Base-by-base conservation (phyloP, 2,329 filamentous ascomycete genomes). In the Diplocarpon rosae region DNA sequence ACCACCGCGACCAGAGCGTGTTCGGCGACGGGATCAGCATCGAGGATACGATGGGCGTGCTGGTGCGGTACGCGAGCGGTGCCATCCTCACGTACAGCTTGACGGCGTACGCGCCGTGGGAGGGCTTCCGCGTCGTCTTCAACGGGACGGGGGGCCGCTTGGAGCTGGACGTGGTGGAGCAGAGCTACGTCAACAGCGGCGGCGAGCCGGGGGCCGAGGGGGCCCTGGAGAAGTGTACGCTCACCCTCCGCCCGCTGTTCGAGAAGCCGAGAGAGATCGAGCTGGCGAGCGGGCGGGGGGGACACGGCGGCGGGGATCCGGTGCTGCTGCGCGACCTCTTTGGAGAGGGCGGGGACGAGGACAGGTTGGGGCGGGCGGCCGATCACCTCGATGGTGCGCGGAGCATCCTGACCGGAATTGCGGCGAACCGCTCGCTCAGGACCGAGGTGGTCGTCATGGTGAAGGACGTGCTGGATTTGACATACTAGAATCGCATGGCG, bases 1-100 rank as follows among this genome's bases (percentile, higher is more conserved):
- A 80, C 52, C 69, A 73, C 48, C 70, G 76, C 0, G 76, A 80
- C 53, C 76, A 78, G 59, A 77, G 70, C 51, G 75, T 78, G 0
- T 80, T 80, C 43, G 67, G 72, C 0, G 76, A 80, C 47, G 77
- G 76, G 1, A 78, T 80, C 44, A 78, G 67, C 51, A 80, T 80
- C 46, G 76, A 80, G 57, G 77, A 80, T 53, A 80, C 75, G 0
- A 77, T 80, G 75, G 75, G 68, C 32, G 61, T 80, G 17, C 64
- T 80, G 37, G 72, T 80, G 16, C 64, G 69, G 40, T 80, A 80
- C 54, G 63, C 65, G 14, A 75, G 67, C 41, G 72, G 74, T 2
- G 74, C 73, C 0, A 69, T 75, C 20, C 61, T 80, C 57, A 78
- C 76, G 0, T 80, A 80, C 54, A 75, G 67, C 16, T 62, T 76